Evolutionary conservation across 2,329 filamentous ascomycete species (phyloP), one percentile per base, ranked within the genome.

Genomic region (Aureobasidium leucospermi): DNA sequence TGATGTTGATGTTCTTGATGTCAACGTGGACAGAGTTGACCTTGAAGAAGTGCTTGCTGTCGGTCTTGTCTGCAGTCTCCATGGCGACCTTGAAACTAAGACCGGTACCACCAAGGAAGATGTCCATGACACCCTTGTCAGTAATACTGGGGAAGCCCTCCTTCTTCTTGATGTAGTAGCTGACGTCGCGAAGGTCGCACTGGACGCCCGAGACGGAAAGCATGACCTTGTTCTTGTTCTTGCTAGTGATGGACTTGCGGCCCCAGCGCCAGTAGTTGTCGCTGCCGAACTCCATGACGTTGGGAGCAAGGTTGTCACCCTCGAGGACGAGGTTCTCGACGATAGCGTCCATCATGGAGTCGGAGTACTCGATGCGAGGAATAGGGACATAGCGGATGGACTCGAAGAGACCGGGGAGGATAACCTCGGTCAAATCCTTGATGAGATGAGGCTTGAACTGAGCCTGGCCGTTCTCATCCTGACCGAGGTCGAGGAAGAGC

Each of bases 251-350:
- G 72, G 86, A 87, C 85, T 95, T 96, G 70, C 94, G 90, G 39
- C 93, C 94, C 86, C 89, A 96, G 66, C 89, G 86, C 83, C 92
- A 90, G 78, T 94, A 95, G 78, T 97, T 94, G 77, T 97, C 92
- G 70, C 85, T 94, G 61, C 86, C 84, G 63, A 97, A 81, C 73
- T 99, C 93, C 41, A 96, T 74, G 5, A 93, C 81, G 67, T 99
- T 99, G 64, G 94, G 94, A 76, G 92, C 90, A 67, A 99, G 85
- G 76, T 99, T 99, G 79, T 97, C 92, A 65, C 90, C 92, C 77
- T 99, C 94, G 56, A 99, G 83, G 47, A 96, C 88, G 10, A 99
- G 79, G 73, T 99, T 99, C 78, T 99, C 94, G 46, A 99, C 83
- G 51, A 97, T 83, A 51, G 87, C 87, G 73, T 99, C 94, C 55